phyloP scores from a whole-genome alignment of 768 basidiomycete species.

The Tulasnella calospora region DNA sequence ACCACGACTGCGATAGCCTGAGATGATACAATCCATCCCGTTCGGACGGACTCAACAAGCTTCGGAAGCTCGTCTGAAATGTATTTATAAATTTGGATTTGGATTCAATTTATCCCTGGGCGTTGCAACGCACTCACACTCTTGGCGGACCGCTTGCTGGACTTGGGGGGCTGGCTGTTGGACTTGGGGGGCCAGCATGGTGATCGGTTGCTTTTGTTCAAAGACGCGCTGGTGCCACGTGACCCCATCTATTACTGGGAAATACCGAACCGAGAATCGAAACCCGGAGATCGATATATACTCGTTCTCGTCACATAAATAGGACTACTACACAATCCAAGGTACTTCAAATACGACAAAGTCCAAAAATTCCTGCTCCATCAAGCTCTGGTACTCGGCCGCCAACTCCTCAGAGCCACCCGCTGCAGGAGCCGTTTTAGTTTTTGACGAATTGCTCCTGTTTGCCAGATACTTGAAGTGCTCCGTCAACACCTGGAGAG shows the following conservation, averaged over 20 bases:
- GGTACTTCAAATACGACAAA: conserved; percentile 93
- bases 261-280: background rate
- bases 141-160: background rate
- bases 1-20: background rate
- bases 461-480: conserved; percentile 80
- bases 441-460: conserved; percentile 50
- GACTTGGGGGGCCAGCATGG: background rate
- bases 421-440: conserved; percentile 42
- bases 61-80: background rate
- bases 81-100: background rate
- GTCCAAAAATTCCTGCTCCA: conserved; percentile 95
- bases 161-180: background rate
- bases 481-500: conserved; percentile 60
- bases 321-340: conserved; percentile 54
- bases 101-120: background rate
- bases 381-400: conserved; percentile 85
- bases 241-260: background rate
- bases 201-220: background rate
- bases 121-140: background rate
- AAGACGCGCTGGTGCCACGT: background rate
- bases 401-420: conserved; percentile 49
- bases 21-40: background rate
- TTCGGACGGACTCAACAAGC: background rate
- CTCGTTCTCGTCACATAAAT: background rate
- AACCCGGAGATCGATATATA: no score